phyloP scores from a whole-genome alignment of 805 yeast genomes.

The Priceomyces carsonii region DNA sequence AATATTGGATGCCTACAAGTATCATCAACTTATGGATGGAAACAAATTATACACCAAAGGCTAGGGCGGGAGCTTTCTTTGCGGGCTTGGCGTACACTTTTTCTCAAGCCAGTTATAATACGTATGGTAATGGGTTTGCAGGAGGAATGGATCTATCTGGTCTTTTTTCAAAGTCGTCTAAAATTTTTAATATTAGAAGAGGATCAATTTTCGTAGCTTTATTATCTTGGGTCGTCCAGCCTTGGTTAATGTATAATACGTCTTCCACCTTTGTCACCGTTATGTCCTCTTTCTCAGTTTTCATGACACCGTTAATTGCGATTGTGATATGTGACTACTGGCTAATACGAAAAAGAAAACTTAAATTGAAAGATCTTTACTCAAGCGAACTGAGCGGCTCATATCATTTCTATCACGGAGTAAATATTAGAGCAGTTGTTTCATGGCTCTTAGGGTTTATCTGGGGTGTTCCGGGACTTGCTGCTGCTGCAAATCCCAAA shows the following conservation, averaged over 20 bases:
- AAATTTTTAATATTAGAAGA: slow-evolving; percentile 42
- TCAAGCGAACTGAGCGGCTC: slow-evolving; percentile 27
- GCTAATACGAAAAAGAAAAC: slow-evolving; percentile 35
- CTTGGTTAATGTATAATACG: slow-evolving; percentile 20
- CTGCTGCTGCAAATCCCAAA: slow-evolving; percentile 25
- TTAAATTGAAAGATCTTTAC: slow-evolving; percentile 44
- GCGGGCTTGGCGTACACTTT: slow-evolving; percentile 28
- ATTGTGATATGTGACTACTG: slow-evolving; percentile 38
- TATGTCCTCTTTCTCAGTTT: slow-evolving; percentile 18
- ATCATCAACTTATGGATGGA: slow-evolving; percentile 41
- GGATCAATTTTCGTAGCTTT: slow-evolving; percentile 37
- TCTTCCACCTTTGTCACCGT: slow-evolving; percentile 17
- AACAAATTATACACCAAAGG: slow-evolving; percentile 33
- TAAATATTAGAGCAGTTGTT: slow-evolving; percentile 42
- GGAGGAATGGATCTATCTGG: slow-evolving; percentile 56
- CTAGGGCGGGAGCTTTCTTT: slow-evolving; percentile 54
- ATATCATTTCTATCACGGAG: slow-evolving; percentile 45
- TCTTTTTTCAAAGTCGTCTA: slow-evolving; percentile 46
- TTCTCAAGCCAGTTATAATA: slow-evolving; percentile 36
- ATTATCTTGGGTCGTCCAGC: slow-evolving; percentile 22
- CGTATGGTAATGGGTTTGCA: slow-evolving; percentile 50
- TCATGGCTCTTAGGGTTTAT: slow-evolving; percentile 42
- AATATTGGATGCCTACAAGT: slow-evolving; percentile 49
- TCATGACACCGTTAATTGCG: slow-evolving; percentile 19
- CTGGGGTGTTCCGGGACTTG: slow-evolving; percentile 53